phyloP scores from a whole-genome alignment of 2,329 filamentous ascomycete genomes.

The Aspergillus sp. region DNA sequence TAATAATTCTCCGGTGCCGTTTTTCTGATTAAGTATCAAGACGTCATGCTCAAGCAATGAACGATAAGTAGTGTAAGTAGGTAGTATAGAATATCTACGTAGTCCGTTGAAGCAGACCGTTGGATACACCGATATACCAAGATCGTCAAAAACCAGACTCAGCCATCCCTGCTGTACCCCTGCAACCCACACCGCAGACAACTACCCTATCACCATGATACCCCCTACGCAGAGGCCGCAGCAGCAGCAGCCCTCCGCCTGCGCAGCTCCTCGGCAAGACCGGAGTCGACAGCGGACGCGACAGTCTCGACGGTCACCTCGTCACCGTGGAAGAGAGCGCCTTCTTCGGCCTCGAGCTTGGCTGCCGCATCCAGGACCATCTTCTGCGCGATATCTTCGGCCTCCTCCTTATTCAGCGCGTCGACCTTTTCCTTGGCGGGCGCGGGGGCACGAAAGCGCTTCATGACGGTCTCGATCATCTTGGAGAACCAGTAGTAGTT shows the following conservation, averaged over 20 bases:
- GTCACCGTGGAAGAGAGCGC: constrained; percentile 26
- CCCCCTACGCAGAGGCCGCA: neutral
- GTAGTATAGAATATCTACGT: too few relatives aligned
- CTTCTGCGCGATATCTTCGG: constrained; percentile 28
- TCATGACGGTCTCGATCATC: constrained; percentile 65
- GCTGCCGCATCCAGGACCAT: constrained; percentile 36
- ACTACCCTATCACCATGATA: too few relatives aligned
- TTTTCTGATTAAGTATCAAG: neutral
- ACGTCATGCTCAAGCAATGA: neutral
- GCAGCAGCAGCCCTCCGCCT: constrained; percentile 22
- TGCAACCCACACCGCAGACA: too few relatives aligned
- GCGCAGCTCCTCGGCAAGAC: constrained; percentile 90
- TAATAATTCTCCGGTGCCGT: neutral
- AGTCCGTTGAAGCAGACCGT: too few relatives aligned
- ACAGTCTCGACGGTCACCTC: constrained; percentile 17
- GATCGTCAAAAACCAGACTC: too few relatives aligned
- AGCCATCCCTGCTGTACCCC: too few relatives aligned
- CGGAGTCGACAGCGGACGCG: constrained; percentile 52
- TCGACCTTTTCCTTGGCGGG: constrained; percentile 20
- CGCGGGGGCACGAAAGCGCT: constrained; percentile 53
- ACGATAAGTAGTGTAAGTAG: neutral
- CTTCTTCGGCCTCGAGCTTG: constrained; percentile 30
- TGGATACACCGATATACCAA: too few relatives aligned
- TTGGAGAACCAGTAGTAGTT: constrained; percentile 68
- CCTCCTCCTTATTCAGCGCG: constrained; percentile 5